These are phyloP conservation scores for Diversispora eburnea DNA, from an alignment of 192 early-diverging fungal genomes.

Conservation along the genomic window DNA sequence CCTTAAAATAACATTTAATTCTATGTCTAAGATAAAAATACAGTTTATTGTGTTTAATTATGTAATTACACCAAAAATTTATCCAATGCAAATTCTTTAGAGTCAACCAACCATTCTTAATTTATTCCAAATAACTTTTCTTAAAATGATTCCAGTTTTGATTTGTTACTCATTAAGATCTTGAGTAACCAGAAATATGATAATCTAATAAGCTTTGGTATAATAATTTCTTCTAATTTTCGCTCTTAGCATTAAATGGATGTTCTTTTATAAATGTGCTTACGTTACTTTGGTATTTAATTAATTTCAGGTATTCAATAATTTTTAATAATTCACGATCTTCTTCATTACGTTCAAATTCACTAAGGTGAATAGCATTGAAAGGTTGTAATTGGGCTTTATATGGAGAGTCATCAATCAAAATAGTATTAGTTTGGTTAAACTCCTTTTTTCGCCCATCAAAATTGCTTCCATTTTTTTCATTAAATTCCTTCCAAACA, in stretches of 20 bases:
- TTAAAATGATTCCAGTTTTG: too few relatives aligned
- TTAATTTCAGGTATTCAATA: conserved; percentile 36
- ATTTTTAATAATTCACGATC: conserved; percentile 46
- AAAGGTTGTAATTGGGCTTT: conserved; percentile 50
- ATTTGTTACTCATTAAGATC: too few relatives aligned
- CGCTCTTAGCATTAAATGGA: conserved; percentile 26
- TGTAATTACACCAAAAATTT: too few relatives aligned
- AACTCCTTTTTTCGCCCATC: background rate
- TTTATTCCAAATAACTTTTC: too few relatives aligned
- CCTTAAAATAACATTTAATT: too few relatives aligned
- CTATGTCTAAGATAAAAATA: too few relatives aligned
- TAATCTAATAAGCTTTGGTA: too few relatives aligned
- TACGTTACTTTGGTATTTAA: conserved; percentile 41
- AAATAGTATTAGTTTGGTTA: conserved; percentile 42
- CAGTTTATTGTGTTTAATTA: too few relatives aligned
- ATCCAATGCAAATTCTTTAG: too few relatives aligned
- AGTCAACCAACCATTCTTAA: too few relatives aligned
- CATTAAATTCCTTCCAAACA: conserved; percentile 49
- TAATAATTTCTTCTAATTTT: background rate
- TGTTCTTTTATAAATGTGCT: conserved; percentile 39
- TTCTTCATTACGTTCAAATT: conserved; percentile 31
- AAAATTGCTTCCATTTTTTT: background rate
- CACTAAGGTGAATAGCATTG: conserved; percentile 39
- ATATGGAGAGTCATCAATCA: conserved; percentile 49
- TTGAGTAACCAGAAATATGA: too few relatives aligned